Percentiles rank a stretch among this genome's conserved stretches.
Evolutionary conservation across 352 stramenopile species (phyloP).

Genomic region (Elongisporangium prolatum): DNA sequence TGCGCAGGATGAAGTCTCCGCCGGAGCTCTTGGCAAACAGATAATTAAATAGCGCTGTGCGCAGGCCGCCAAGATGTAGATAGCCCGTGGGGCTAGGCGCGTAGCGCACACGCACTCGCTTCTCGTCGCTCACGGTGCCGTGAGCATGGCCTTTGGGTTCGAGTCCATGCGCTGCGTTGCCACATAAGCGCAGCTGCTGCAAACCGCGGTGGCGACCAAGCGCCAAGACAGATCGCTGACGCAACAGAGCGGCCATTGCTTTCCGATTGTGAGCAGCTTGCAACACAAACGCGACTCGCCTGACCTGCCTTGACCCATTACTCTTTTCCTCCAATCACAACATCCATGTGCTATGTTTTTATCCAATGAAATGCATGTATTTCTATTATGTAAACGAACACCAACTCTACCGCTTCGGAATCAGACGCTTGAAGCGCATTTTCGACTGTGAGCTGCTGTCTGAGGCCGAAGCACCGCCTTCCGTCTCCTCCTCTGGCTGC

Average conservation of each 20-base stretch:
- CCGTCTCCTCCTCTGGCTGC: background rate
- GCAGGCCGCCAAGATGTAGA: conserved; percentile 87
- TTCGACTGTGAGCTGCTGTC: conserved; percentile 1
- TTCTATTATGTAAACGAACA: background rate
- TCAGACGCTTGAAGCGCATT: background rate
- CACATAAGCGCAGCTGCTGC: conserved; percentile 15
- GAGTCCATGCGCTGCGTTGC: background rate
- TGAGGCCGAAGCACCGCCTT: background rate
- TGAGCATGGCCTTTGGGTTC: background rate
- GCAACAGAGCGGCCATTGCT: conserved; percentile 7
- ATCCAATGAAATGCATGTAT: conserved; percentile 3
- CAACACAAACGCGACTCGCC: background rate
- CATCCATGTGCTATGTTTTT: background rate
- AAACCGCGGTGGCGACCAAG: conserved; percentile 14
- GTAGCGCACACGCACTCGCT: conserved; percentile 73
- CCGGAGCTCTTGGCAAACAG: conserved; percentile 82
- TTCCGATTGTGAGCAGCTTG: background rate
- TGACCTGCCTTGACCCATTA: background rate
- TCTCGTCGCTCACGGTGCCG: conserved; percentile 4
- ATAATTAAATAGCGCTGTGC: conserved; percentile 93
- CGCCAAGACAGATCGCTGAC: conserved; percentile 10
- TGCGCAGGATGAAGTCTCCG: conserved; percentile 88
- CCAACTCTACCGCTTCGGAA: background rate
- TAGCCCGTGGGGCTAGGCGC: conserved; percentile 89
- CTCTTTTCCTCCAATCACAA: background rate